Evolutionary conservation across 164 flowering plant genomes (phyloP), one percentile per base, ranked within the genome.

Genomic region (Nelumbo lutea): DNA sequence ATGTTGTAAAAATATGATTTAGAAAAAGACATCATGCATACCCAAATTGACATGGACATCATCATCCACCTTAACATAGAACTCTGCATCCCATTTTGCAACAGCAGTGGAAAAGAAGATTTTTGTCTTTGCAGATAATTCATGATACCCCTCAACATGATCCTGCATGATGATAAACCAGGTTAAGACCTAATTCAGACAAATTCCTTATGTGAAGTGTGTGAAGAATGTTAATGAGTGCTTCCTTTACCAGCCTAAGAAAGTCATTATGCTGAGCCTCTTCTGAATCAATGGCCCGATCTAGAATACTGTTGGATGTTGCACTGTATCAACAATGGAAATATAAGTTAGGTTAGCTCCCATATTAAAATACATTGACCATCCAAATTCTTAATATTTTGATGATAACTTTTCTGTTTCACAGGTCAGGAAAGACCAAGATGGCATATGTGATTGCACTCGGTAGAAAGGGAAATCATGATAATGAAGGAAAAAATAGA

Each of bases 191-290:
- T 40, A 39, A 59, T 41, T 52, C 58, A 8, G n/a, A 42, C 44
- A 50, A 65, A 8, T n/a, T 11, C 57, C 11, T 53, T 53, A 53
- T 53, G 57, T 53, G 7, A 7, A 46, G 4, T 46, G 5, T 46
- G 5, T 46, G 14, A 14, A 53, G 15, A 13, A 11, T 27, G 14
- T 4, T 53, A 53, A 50, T 2, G 57, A 9, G 14, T 2, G 15
- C 57, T 15, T 53, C 95, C 0, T 13, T 53, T 53, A 53, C 57
- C 57, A 53, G 57, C 57, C 57, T 83, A 44, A 91, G 85, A 74
- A 91, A 91, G 73, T 91, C 97, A 45, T 85, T 82, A 72, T 91
- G 97, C 74, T 86, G 90, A 53, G 88, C 80, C n/a, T 88, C 93
- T 77, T 91, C 97, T 13, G 93, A 83, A 74, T 89, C 95, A 76